Evolutionary conservation across 495 filamentous ascomycete genomes (phyloP).

Genomic region (Aspergillus sclerotioniger): DNA sequence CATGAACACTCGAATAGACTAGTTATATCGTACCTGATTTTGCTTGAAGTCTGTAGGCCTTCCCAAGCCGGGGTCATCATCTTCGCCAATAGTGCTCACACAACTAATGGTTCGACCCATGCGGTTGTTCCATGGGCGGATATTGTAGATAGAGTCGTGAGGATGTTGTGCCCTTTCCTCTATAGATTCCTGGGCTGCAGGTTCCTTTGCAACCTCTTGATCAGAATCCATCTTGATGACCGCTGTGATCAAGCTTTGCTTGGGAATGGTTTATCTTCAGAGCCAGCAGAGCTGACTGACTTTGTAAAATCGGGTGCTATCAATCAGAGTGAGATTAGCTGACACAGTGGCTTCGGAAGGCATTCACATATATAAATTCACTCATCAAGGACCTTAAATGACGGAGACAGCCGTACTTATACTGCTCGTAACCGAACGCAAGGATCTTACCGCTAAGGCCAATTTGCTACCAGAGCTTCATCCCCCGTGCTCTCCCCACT

Average conservation of each 20-base stretch:
- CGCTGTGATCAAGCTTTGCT: not conserved
- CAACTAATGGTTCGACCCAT: not conserved
- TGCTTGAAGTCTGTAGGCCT: slow-evolving; percentile 21
- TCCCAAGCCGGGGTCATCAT: slow-evolving; percentile 22
- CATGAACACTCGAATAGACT: not conserved
- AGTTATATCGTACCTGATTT: slow-evolving; percentile 14
- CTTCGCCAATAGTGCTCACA: slow-evolving; percentile 6
- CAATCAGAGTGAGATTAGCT: not conserved
- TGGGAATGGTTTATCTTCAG: not conserved
- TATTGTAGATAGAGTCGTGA: slow-evolving; percentile 6
- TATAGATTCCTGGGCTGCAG: not conserved
- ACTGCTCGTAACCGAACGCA: not conserved
- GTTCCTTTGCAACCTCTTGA: not conserved
- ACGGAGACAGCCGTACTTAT: not conserved
- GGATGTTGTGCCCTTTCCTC: not conserved
- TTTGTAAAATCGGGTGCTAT: not conserved
- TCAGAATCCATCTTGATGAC: not conserved
- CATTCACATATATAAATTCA: not conserved
- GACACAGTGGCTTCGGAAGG: not conserved
- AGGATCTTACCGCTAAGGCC: not conserved
- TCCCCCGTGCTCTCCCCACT: not conserved
- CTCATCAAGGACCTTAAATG: not conserved
- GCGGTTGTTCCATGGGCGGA: slow-evolving; percentile 6
- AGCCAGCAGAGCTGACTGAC: not conserved
- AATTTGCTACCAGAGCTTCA: not conserved